Evolutionary conservation across 306 rosid genomes (phyloP).

Genomic region (Gynostemma pentaphyllum): DNA sequence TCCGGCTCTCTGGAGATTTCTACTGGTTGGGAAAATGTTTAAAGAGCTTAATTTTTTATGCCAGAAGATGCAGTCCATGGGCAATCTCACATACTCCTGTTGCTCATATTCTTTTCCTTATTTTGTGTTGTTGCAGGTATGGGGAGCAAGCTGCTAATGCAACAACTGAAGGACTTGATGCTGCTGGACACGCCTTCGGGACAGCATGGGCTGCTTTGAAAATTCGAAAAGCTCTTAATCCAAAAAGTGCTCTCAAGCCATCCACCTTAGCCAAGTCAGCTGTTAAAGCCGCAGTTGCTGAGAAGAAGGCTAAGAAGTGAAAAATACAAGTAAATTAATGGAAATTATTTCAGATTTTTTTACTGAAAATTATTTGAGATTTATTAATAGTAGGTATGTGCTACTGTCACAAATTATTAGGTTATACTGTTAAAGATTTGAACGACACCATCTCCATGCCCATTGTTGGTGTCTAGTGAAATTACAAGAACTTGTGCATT

Average conservation of each 20-base stretch:
- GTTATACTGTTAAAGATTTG: background rate
- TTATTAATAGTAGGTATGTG: background rate
- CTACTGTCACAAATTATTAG: background rate
- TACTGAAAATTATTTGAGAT: background rate
- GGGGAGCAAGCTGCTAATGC: constrained; percentile 88
- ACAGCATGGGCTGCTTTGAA: constrained; percentile 79
- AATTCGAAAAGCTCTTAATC: constrained; percentile 72
- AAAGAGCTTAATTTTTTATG: background rate
- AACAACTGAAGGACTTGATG: constrained; percentile 63
- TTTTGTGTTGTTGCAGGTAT: constrained; percentile 36
- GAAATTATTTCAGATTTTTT: background rate
- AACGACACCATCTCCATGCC: background rate
- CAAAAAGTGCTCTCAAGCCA: constrained; percentile 66
- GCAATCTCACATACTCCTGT: background rate
- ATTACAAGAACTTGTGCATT: background rate
- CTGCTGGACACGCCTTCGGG: constrained; percentile 89
- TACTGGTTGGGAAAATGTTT: background rate
- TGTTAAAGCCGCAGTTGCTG: constrained; percentile 58
- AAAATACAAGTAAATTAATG: constrained; percentile 27
- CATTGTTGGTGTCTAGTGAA: background rate
- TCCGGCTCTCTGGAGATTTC: background rate
- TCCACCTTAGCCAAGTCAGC: constrained; percentile 58
- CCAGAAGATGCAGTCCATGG: background rate
- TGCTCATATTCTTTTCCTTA: constrained; percentile 5
- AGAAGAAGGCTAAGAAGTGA: constrained; percentile 37